Evolutionary conservation across 768 basidiomycete species (phyloP).

Genomic region (Clathrus columnatus): DNA sequence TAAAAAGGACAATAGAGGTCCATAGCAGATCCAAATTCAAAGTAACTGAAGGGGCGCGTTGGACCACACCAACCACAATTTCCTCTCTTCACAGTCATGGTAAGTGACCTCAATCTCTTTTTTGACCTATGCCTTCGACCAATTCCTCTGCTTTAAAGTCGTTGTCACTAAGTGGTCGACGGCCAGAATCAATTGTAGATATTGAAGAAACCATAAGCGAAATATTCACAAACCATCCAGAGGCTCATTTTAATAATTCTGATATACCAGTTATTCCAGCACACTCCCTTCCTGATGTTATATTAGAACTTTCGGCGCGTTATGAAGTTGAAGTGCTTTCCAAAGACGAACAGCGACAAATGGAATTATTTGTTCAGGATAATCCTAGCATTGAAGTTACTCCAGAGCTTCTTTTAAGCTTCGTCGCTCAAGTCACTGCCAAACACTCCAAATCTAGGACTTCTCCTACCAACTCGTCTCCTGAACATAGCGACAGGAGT

Average conservation of each 20-base stretch:
- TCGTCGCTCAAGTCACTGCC: slow-evolving; percentile 39
- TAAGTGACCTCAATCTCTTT: too few species aligned
- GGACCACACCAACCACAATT: too few species aligned
- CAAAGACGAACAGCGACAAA: slow-evolving; percentile 50
- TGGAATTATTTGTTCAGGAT: slow-evolving; percentile 45
- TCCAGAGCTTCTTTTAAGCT: slow-evolving; percentile 40
- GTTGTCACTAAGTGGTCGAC: slow-evolving; percentile 39
- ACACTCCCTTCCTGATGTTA: slow-evolving; percentile 60
- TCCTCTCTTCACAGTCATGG: too few species aligned
- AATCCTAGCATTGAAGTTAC: slow-evolving; percentile 63
- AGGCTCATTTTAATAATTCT: slow-evolving; percentile 46
- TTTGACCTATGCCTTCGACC: background rate
- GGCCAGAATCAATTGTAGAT: slow-evolving; percentile 61
- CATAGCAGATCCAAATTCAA: too few species aligned
- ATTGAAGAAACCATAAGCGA: slow-evolving; percentile 60
- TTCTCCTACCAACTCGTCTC: slow-evolving; percentile 19
- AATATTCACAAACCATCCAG: slow-evolving; percentile 59
- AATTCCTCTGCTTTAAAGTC: background rate
- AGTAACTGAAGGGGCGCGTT: too few species aligned
- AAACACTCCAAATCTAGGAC: slow-evolving; percentile 24
- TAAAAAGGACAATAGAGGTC: too few species aligned
- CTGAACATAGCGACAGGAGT: slow-evolving; percentile 26
- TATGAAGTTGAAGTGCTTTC: slow-evolving; percentile 59
- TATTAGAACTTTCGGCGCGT: slow-evolving; percentile 51
- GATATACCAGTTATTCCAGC: slow-evolving; percentile 63